Evolutionary conservation across 768 basidiomycete genomes (phyloP).

Genomic region (Pisolithus sp.): DNA sequence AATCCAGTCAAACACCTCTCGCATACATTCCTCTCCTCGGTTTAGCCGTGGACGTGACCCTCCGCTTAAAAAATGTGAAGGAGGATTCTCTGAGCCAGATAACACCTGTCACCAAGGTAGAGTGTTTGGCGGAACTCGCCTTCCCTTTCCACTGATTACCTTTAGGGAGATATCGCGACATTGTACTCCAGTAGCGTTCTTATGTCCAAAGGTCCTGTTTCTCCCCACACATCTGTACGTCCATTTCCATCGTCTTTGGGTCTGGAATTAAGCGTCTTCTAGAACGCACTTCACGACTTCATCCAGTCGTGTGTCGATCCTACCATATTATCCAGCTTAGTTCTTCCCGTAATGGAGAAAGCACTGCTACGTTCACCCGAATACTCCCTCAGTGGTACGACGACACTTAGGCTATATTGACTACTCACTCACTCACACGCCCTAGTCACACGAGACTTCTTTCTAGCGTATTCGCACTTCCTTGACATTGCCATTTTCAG

Average conservation of each 20-base stretch:
- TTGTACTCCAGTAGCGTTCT: conserved; percentile 59
- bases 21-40: conserved; percentile 52
- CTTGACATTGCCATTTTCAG: conserved; percentile 44
- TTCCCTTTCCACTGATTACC: neutral
- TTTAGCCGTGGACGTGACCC: conserved; percentile 60
- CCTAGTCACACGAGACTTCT: conserved; percentile 53
- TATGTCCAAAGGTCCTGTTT: conserved; percentile 58
- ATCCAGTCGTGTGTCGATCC: conserved; percentile 44
- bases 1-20: conserved; percentile 40
- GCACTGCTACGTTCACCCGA: conserved; percentile 80
- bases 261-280: conserved; percentile 7
- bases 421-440: conserved; percentile 1
- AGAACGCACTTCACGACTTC: conserved; percentile 59
- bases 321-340: conserved; percentile 42
- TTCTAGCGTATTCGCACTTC: conserved; percentile 45
- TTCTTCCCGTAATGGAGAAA: conserved; percentile 76
- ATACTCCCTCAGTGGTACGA: conserved; percentile 56
- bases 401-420: neutral
- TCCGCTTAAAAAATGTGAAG: conserved; percentile 56
- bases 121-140: neutral
- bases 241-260: neutral
- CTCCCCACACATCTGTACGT: conserved; percentile 54
- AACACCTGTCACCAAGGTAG: conserved; percentile 43
- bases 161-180: conserved; percentile 49
- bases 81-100: conserved; percentile 38